Evolutionary conservation across 257 asterid genomes (phyloP).

Genomic region (Leonotis leonurus): DNA sequence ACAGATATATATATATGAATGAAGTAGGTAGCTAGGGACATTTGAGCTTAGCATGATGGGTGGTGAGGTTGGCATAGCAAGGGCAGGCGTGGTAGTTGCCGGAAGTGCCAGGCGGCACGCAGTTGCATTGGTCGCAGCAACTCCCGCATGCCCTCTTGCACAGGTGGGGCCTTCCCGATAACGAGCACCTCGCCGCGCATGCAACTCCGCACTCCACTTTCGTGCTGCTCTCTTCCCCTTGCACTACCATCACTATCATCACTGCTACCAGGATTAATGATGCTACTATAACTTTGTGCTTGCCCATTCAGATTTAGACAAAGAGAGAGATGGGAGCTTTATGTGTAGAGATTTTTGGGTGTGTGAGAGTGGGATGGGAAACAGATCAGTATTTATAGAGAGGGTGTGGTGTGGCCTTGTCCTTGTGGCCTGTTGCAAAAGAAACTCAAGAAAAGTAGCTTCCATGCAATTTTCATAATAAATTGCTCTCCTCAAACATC

Average conservation of each 20-base stretch:
- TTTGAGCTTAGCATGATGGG: slow-evolving; percentile 32
- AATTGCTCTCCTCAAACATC: slow-evolving; percentile 6
- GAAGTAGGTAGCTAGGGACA: slow-evolving; percentile 45
- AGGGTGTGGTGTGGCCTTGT: neutral
- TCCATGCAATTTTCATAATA: slow-evolving; percentile 24
- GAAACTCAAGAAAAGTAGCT: slow-evolving; percentile 11
- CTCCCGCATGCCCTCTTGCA: slow-evolving; percentile 57
- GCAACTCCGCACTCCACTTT: slow-evolving; percentile 40
- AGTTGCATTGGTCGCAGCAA: slow-evolving; percentile 46
- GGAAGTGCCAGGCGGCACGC: slow-evolving; percentile 53
- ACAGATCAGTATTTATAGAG: slow-evolving; percentile 21
- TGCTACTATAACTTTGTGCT: slow-evolving; percentile 27
- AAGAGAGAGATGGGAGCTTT: neutral
- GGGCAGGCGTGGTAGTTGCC: slow-evolving; percentile 47
- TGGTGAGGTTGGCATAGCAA: slow-evolving; percentile 46
- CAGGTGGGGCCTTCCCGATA: slow-evolving; percentile 39
- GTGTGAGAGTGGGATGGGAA: neutral
- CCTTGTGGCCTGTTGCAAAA: too few relatives aligned
- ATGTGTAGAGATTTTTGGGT: neutral
- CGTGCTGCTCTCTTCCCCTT: neutral
- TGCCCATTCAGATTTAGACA: slow-evolving; percentile 26
- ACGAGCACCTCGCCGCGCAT: slow-evolving; percentile 37
- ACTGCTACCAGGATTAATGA: slow-evolving; percentile 22
- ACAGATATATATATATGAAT: too few relatives aligned
- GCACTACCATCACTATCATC: neutral